Base-by-base conservation (phyloP, 2,329 filamentous ascomycete species). In the Endoconidiophora laricicola region DNA sequence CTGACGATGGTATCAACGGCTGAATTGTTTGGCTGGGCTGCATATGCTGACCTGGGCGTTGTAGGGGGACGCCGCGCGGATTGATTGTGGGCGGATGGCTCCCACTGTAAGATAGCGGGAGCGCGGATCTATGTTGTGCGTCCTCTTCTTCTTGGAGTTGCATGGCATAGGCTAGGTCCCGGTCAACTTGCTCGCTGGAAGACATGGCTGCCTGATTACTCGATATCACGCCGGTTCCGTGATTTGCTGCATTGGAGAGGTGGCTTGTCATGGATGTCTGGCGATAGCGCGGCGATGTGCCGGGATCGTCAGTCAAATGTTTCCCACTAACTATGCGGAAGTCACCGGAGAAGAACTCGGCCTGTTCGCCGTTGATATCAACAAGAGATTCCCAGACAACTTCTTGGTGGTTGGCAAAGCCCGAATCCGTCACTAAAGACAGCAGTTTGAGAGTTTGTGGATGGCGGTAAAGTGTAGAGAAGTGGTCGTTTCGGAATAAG, bases 121-220 rank as follows among this genome's bases (percentile, higher is more conserved):
- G 37, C 41, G 10, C 36, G 24, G 61, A 63, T 38, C 59, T 65
- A 55, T 69, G 72, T 3, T 79, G 74, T 58, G 86, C 80, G 55
- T 95, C 86, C 62, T 96, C 90, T 61, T 94, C 87, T 59, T 96
- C 91, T 61, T 96, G 90, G 1, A 95, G 73, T 60, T 96, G 91
- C 5, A 98, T 70, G 0, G 90, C 88, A 2, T 96, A 72, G 0
- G 91, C 91, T 26, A 95, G 66, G 54, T 91, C 85, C 53, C 88
- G 79, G 58, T 95, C 88, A 65, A 95, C 78, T 68, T 93, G 74
- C 65, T 81, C 71, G 55, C 71, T 65, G 0, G 78, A 73, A 0
- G 73, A 76, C 78, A 77, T 80, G 1, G 66, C 69, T 23, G 66
- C 64, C 22, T 22, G 23, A 24, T 42, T 20, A 9, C 44, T 6